phyloP scores from a whole-genome alignment of 2,329 filamentous ascomycete genomes.

The Diaporthe sp. region DNA sequence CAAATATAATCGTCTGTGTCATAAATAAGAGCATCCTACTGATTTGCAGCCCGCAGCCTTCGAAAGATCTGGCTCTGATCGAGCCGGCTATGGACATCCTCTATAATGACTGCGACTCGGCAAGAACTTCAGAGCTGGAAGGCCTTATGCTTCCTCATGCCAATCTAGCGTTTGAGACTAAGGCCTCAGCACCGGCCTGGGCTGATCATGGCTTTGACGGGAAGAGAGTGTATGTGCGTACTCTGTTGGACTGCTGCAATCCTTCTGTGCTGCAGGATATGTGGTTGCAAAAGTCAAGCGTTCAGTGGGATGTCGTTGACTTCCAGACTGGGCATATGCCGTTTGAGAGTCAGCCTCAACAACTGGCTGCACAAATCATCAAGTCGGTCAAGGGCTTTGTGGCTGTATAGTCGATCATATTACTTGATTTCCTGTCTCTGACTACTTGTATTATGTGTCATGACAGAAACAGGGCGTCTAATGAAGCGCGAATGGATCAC shows the following conservation, averaged over 20 bases:
- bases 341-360: conserved; percentile 39
- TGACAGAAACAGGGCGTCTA: not conserved
- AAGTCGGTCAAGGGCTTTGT: not conserved
- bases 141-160: not conserved
- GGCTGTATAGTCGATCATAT: not conserved
- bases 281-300: conserved; percentile 40
- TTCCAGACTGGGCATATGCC: conserved; percentile 42
- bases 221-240: conserved; percentile 21
- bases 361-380: not conserved
- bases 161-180: not conserved
- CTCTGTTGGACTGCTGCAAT: conserved; percentile 37
- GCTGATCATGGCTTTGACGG: not conserved
- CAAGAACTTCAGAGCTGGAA: not conserved
- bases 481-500: too few relatives aligned
- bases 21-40: not conserved
- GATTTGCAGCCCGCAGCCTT: not conserved
- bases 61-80: not conserved
- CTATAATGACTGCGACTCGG: not conserved
- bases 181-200: conserved; percentile 4
- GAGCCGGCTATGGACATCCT: not conserved
- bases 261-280: conserved; percentile 36
- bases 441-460: not conserved
- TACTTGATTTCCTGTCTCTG: not conserved
- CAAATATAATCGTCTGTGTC: not conserved
- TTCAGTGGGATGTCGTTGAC: conserved; percentile 40